A percentile compares a stretch with the other conserved stretches of the same genome.
These are phyloP conservation scores for Apostasia ramifera DNA, from an alignment of 106 monocot genomes.

Conservation along the genomic window DNA sequence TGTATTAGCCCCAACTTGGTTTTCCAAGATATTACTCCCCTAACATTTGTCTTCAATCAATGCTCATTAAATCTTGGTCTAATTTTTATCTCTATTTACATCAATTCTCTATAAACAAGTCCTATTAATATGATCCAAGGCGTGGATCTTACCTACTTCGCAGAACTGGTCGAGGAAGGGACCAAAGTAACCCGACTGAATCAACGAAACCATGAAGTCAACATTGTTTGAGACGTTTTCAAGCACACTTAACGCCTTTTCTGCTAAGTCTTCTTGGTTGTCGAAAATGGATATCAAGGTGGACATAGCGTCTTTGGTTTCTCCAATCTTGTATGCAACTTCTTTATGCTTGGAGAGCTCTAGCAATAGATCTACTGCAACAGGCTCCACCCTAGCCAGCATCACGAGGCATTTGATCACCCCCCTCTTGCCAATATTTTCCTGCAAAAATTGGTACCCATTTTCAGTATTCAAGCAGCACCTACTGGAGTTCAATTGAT, in stretches of 20 bases:
- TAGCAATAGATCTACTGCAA: slow-evolving; percentile 4
- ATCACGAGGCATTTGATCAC: slow-evolving; percentile 14
- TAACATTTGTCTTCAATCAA: no score
- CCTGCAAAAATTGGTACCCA: not conserved
- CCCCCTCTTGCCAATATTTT: slow-evolving; percentile 4
- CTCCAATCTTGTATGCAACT: slow-evolving; percentile 6
- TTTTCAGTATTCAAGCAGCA: not conserved
- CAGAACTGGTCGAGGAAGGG: slow-evolving; percentile 14
- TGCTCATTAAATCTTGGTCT: no score
- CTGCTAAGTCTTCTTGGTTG: slow-evolving; percentile 1
- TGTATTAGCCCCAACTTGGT: no score
- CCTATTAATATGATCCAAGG: no score
- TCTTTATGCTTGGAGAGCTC: slow-evolving; percentile 2
- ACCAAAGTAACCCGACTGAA: not conserved
- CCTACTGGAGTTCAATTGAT: not conserved
- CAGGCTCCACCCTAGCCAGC: not conserved
- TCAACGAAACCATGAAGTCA: slow-evolving; percentile 1
- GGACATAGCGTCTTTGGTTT: slow-evolving; percentile 11
- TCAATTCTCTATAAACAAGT: no score
- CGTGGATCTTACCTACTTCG: not conserved
- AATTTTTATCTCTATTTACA: no score
- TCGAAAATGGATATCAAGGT: slow-evolving; percentile 11
- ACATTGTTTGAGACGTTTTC: slow-evolving; percentile 8
- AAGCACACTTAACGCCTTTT: slow-evolving; percentile 1
- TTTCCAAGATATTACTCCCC: no score